Base-by-base conservation (phyloP, 2,329 filamentous ascomycete species). In the Cercospora brassicicola region DNA sequence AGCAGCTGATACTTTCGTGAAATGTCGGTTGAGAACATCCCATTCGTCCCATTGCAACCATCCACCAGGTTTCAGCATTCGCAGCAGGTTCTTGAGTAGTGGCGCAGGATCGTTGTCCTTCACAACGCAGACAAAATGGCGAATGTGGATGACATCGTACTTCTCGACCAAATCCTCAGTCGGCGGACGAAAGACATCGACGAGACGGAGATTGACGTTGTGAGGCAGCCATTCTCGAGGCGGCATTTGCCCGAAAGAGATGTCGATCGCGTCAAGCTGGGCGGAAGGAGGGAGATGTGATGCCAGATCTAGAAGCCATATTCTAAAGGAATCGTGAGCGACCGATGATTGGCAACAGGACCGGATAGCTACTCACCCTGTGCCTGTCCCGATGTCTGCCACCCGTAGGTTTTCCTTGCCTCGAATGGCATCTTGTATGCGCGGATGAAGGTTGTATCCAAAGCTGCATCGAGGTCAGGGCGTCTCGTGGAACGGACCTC, bases 81-180 rank as follows among this genome's bases (percentile, higher is more conserved):
- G 33, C 15, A 73, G 64, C 15, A 73, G 59, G 30, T 71, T 71
- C 3, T 20, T 42, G 5, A 76, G 67, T 1, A 76, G 59, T 20
- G 72, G 63, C 1, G 67, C 59, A 5, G 72, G 73, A 36, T 75
- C 74, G 33, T 74, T 72, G 11, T 70, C 65, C 13, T 71, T 66
- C 20, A 75, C 66, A 1, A 72, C 69, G 36, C 72, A 71, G 15
- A 72, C 66, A 62, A 76, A 73, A 45, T 73, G 70, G 42, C 74
- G 70, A 31, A 76, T 68, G 60, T 75, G 71, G 10, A 76, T 67
- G 10, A 76, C 62, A 62, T 75, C 74, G 68, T 72, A 76, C 20
- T 66, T 62, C 31, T 66, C 53, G 31, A 63, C 10, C 67, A 70
- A 26, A 59, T 66, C 65, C 13, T 66, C 62, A 5, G 74, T 71